These are phyloP conservation scores for Solanum chiquidenum DNA, from an alignment of 257 asterid genomes.

Conservation along the genomic window DNA sequence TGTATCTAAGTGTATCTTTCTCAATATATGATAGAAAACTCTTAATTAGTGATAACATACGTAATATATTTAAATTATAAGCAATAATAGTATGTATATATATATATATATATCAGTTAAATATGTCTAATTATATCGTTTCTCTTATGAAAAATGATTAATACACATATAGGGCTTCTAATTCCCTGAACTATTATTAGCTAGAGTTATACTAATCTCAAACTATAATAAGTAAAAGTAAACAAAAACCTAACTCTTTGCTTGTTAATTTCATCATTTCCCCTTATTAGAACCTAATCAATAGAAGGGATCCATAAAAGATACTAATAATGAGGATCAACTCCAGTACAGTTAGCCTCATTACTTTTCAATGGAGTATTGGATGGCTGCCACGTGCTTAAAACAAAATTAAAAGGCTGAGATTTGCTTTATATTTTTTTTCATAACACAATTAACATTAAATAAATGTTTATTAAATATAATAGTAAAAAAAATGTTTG, in stretches of 20 bases:
- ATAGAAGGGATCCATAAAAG: background rate
- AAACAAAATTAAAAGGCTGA: background rate
- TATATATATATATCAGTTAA: no score
- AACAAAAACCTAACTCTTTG: background rate
- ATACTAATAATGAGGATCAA: background rate
- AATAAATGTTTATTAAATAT: no score
- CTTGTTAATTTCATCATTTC: background rate
- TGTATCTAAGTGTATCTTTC: no score
- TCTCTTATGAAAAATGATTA: no score
- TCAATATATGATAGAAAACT: no score
- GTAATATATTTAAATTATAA: no score
- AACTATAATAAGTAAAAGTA: background rate
- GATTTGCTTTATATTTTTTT: no score
- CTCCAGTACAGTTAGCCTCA: background rate
- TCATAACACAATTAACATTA: background rate
- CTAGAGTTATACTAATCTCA: background rate
- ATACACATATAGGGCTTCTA: no score
- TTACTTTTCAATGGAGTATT: background rate
- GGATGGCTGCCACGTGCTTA: background rate
- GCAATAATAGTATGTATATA: no score
- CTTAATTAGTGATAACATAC: no score
- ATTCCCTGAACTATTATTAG: background rate
- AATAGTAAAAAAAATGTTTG: background rate
- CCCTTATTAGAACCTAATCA: background rate
- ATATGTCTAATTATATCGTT: no score